Percentiles rank a stretch among this genome's conserved stretches.
These are phyloP conservation scores for Neonothopanus nambi DNA, from an alignment of 1,284 basidiomycete genomes.

Conservation along the genomic window DNA sequence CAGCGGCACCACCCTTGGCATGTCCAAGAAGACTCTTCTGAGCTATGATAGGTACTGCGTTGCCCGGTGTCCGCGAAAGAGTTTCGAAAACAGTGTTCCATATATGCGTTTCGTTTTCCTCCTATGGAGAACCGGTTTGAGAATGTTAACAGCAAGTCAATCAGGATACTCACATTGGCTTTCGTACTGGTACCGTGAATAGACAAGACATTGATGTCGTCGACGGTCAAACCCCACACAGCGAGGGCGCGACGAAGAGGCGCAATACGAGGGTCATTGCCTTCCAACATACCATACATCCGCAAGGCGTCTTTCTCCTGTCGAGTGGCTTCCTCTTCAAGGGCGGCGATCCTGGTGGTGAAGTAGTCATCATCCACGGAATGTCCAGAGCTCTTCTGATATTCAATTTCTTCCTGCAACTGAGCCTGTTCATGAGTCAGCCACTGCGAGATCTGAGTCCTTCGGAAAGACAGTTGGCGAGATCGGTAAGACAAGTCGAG, in stretches of 20 bases:
- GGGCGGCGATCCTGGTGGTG: slow-evolving; percentile 71
- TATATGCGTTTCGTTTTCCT: slow-evolving; percentile 97
- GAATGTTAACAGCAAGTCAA: slow-evolving; percentile 1
- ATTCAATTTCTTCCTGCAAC: slow-evolving; percentile 76
- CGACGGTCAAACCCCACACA: slow-evolving; percentile 92
- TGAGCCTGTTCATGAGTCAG: slow-evolving; percentile 84
- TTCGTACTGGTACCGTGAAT: slow-evolving; percentile 96
- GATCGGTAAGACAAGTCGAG: slow-evolving; percentile 86
- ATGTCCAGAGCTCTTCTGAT: slow-evolving; percentile 57
- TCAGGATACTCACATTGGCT: slow-evolving; percentile 67
- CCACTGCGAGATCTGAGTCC: slow-evolving; percentile 93
- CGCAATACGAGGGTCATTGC: slow-evolving; percentile 79
- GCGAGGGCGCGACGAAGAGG: slow-evolving; percentile 94
- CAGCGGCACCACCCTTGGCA: slow-evolving; percentile 95
- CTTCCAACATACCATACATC: slow-evolving; percentile 95
- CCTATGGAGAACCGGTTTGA: slow-evolving; percentile 40
- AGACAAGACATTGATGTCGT: slow-evolving; percentile 88
- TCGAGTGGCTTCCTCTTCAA: slow-evolving; percentile 85
- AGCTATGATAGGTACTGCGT: slow-evolving; percentile 95
- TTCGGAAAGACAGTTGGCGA: slow-evolving; percentile 91
- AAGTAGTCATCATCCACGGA: slow-evolving; percentile 69
- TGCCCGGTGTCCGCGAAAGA: slow-evolving; percentile 87
- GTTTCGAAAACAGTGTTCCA: slow-evolving; percentile 94
- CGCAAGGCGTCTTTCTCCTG: slow-evolving; percentile 91
- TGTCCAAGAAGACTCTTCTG: slow-evolving; percentile 97